These are phyloP conservation scores for Pseudogymnoascus sp. DNA, from an alignment of 2,329 filamentous ascomycete species.

Conservation along the genomic window DNA sequence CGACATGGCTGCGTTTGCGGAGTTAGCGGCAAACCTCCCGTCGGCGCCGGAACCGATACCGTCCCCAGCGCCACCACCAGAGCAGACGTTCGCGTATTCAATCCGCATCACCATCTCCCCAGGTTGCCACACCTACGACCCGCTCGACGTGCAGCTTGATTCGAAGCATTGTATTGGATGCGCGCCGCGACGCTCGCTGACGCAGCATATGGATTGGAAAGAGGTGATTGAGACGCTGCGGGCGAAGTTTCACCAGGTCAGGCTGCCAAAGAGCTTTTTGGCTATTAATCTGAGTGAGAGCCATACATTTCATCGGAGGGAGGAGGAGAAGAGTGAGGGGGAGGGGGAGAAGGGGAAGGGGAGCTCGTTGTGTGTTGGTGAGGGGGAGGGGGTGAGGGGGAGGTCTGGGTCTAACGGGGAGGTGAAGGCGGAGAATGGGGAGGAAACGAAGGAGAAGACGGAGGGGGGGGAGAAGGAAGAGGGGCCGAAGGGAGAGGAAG, in stretches of 20 bases:
- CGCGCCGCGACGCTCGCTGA: slow-evolving; percentile 81
- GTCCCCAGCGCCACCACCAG: slow-evolving; percentile 41
- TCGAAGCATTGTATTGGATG: slow-evolving; percentile 94
- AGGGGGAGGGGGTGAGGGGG: neutral
- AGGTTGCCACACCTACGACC: slow-evolving; percentile 93
- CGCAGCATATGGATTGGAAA: slow-evolving; percentile 89
- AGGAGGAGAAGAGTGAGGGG: slow-evolving; percentile 15
- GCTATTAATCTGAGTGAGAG: slow-evolving; percentile 29
- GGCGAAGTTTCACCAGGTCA: slow-evolving; percentile 80
- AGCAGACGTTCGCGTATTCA: slow-evolving; percentile 76
- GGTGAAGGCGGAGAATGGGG: neutral
- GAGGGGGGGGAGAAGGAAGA: neutral
- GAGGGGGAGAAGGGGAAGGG: neutral
- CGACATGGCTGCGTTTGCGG: slow-evolving; percentile 21
- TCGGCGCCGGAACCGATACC: slow-evolving; percentile 31
- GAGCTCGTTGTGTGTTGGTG: neutral
- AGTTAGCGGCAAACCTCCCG: neutral
- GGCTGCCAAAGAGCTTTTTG: slow-evolving; percentile 29
- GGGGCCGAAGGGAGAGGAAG: neutral
- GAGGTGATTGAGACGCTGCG: slow-evolving; percentile 91
- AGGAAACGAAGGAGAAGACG: neutral
- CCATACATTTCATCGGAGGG: slow-evolving; percentile 28
- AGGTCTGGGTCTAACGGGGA: neutral
- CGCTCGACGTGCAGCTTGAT: slow-evolving; percentile 90
- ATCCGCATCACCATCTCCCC: slow-evolving; percentile 95